Conservation (phyloP, 139 green algal genomes). For the Closterium sp. region DNA sequence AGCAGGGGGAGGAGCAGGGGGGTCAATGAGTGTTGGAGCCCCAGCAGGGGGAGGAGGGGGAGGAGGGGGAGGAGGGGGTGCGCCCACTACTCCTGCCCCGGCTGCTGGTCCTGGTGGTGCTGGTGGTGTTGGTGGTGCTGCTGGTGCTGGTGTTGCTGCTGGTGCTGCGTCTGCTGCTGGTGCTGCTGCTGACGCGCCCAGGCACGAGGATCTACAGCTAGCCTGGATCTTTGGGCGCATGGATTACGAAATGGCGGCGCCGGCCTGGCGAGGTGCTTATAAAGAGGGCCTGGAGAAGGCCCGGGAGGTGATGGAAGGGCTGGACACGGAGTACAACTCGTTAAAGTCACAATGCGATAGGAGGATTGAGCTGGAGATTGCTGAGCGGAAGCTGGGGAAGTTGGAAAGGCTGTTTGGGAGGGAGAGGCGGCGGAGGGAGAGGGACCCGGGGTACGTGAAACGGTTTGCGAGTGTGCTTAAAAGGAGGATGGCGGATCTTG, state of each 20-base stretch:
- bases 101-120: neutral
- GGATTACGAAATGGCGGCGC: constrained; percentile 18
- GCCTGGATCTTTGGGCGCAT: constrained; percentile 33
- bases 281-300: constrained; percentile 14
- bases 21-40: neutral
- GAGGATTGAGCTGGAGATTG: neutral
- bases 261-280: constrained; percentile 1
- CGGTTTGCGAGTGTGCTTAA: neutral
- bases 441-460: neutral
- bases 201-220: constrained; percentile 15
- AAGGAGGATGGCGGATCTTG: neutral
- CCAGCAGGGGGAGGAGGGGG: neutral
- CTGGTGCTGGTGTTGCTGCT: neutral
- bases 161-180: neutral
- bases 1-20: neutral
- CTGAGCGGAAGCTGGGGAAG: neutral
- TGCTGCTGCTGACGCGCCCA: neutral
- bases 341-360: constrained; percentile 4
- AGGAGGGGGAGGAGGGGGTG: neutral
- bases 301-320: neutral
- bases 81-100: neutral
- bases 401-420: constrained; percentile 11
- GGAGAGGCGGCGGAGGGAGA: neutral
- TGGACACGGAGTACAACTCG: constrained; percentile 11
- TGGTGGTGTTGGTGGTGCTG: neutral